Evolutionary conservation across 2,329 filamentous ascomycete genomes (phyloP).

Genomic region (Simplicillium aogashimaense): DNA sequence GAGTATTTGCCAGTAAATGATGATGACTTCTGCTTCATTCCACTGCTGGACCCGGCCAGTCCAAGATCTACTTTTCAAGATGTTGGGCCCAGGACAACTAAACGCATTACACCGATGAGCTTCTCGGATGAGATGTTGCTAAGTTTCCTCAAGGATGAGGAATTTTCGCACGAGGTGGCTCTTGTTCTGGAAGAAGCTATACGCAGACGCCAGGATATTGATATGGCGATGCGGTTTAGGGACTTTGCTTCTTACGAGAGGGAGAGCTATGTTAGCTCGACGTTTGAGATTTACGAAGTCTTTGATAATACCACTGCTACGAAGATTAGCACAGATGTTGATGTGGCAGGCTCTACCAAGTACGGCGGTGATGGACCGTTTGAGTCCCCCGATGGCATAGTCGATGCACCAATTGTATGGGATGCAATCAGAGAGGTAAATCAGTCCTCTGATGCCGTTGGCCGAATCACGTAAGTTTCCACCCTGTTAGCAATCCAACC

Average conservation of each 20-base stretch:
- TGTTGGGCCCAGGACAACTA: not conserved
- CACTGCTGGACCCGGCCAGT: constrained; percentile 13
- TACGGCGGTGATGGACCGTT: constrained; percentile 14
- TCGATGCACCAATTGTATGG: constrained; percentile 32
- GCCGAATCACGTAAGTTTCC: constrained; percentile 42
- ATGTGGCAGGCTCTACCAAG: constrained; percentile 14
- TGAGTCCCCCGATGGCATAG: constrained; percentile 16
- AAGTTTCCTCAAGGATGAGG: constrained; percentile 25
- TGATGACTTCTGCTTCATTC: constrained; percentile 21
- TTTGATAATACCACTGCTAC: constrained; percentile 30
- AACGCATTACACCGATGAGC: constrained; percentile 11
- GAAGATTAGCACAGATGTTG: constrained; percentile 18
- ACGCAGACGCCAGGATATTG: constrained; percentile 21
- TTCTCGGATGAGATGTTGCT: constrained; percentile 33
- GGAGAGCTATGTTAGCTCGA: constrained; percentile 33
- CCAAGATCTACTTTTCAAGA: too few relatives aligned
- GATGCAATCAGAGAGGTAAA: constrained; percentile 28
- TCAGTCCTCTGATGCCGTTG: constrained; percentile 30
- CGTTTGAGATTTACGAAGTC: constrained; percentile 49
- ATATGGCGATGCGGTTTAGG: constrained; percentile 18
- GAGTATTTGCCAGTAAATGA: constrained; percentile 13
- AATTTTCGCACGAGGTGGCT: constrained; percentile 29
- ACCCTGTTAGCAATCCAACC: not conserved
- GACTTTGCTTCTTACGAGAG: constrained; percentile 25
- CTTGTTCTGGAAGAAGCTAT: constrained; percentile 25